phyloP scores from a whole-genome alignment of 169 alveolate species.

The Plasmodium cynomolgi region DNA sequence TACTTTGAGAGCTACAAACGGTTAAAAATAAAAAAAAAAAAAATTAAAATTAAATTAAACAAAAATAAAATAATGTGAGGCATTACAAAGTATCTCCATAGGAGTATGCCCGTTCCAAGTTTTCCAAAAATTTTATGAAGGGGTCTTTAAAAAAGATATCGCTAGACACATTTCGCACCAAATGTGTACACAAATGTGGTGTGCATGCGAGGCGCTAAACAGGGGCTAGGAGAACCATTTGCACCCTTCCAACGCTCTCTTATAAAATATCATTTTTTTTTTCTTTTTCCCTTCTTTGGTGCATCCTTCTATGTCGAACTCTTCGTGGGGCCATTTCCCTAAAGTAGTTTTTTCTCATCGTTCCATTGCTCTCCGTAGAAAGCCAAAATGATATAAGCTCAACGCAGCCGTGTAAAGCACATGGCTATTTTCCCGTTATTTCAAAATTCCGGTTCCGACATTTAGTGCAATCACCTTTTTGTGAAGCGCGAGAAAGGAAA shows the following conservation, averaged over 20 bases:
- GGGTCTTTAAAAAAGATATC: background rate
- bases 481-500: background rate
- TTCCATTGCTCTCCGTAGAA: background rate
- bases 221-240: background rate
- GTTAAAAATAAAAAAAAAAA: conserved; percentile 1
- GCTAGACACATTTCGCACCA: background rate
- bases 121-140: background rate
- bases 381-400: background rate
- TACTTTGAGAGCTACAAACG: background rate
- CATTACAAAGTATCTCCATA: background rate
- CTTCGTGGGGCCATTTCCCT: background rate
- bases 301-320: background rate
- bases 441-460: background rate
- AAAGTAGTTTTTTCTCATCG: background rate
- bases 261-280: background rate
- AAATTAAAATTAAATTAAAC: background rate
- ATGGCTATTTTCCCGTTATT: background rate
- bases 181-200: background rate
- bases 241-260: background rate
- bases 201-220: background rate
- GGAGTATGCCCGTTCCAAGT: background rate
- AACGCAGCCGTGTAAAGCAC: background rate
- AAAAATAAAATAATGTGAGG: background rate
- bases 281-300: background rate
- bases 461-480: background rate